Evolutionary conservation across 257 asterid species (phyloP).

Genomic region (Ballota nigra): DNA sequence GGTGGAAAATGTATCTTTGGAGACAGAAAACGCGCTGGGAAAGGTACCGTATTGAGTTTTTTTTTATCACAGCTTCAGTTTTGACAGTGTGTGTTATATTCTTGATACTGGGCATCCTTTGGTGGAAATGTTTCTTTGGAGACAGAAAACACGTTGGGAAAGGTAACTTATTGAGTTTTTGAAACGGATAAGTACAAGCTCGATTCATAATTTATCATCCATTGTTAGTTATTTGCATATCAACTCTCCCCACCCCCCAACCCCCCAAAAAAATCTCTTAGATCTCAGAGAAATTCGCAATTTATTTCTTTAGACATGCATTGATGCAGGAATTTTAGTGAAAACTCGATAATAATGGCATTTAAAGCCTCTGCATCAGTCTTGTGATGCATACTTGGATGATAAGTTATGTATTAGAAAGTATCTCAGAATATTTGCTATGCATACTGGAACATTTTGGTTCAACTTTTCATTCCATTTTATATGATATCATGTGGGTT

Average conservation of each 20-base stretch:
- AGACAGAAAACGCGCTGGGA: too few relatives aligned
- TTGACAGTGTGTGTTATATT: constrained; percentile 31
- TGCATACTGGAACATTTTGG: neutral
- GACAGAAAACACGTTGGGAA: constrained; percentile 40
- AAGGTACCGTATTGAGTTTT: too few relatives aligned
- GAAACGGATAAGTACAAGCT: neutral
- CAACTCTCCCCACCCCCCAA: neutral
- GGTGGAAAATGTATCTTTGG: too few relatives aligned
- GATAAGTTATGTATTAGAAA: too few relatives aligned
- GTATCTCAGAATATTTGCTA: too few relatives aligned
- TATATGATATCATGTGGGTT: neutral
- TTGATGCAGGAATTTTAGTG: too few relatives aligned
- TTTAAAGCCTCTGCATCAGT: too few relatives aligned
- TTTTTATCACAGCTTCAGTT: constrained; percentile 48
- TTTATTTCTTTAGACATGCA: neutral
- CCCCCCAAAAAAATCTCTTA: neutral
- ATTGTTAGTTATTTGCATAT: neutral
- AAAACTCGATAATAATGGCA: too few relatives aligned
- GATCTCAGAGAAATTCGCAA: neutral
- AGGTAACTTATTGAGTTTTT: constrained; percentile 35
- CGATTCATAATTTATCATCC: neutral
- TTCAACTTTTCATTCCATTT: neutral
- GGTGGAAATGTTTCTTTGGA: constrained; percentile 60
- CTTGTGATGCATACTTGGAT: too few relatives aligned
- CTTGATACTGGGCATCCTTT: constrained; percentile 41